A percentile compares a stretch with the other conserved stretches of the same genome.
Evolutionary conservation across 2,329 filamentous ascomycete genomes (phyloP).

Genomic region (Periglandula ipomoeae): DNA sequence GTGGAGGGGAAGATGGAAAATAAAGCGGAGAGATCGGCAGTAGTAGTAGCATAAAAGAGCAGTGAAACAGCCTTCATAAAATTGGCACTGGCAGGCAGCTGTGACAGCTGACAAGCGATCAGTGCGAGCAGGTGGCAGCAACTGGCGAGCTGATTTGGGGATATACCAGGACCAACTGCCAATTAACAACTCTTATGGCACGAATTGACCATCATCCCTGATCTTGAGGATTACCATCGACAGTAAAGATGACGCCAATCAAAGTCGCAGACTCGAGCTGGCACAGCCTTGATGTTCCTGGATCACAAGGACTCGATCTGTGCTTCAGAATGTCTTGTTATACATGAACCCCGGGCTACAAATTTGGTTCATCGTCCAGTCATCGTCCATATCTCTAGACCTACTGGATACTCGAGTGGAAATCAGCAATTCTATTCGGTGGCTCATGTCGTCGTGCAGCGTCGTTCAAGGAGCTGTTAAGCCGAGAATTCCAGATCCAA

Average conservation of each 20-base stretch:
- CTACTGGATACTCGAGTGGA: too few relatives aligned
- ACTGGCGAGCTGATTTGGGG: not conserved
- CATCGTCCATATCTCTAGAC: too few relatives aligned
- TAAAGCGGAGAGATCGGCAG: too few relatives aligned
- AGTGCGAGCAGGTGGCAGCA: not conserved
- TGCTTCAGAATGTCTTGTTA: constrained; percentile 3
- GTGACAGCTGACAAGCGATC: not conserved
- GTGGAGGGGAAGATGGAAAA: not conserved
- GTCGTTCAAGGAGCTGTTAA: not conserved
- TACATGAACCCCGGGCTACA: not conserved
- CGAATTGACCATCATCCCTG: too few relatives aligned
- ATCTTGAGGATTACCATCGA: too few relatives aligned
- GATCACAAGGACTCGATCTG: not conserved
- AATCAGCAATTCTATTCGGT: too few relatives aligned
- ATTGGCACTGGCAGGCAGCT: constrained; percentile 1
- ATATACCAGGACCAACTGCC: too few relatives aligned
- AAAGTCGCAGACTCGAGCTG: not conserved
- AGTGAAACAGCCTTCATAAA: not conserved
- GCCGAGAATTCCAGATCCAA: not conserved
- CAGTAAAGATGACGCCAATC: too few relatives aligned
- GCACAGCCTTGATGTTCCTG: not conserved
- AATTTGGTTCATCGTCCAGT: not conserved
- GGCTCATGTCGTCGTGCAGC: too few relatives aligned
- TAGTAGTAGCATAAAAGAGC: not conserved
- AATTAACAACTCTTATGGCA: too few relatives aligned